Conservation (phyloP, 2,329 filamentous ascomycete species). For the Plenodomus lindquistii region DNA sequence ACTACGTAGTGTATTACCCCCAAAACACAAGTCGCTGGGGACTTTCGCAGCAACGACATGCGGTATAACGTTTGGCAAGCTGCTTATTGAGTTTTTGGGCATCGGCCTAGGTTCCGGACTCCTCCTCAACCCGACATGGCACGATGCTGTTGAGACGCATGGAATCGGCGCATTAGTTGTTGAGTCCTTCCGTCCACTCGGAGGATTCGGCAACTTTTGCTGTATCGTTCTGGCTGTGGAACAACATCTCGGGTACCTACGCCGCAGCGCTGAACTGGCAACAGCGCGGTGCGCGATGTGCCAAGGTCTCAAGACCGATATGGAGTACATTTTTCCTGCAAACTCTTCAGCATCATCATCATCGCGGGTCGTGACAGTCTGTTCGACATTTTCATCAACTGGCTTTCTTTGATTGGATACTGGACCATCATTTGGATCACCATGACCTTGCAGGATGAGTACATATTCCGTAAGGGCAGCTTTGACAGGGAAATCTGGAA, state of each 20-base stretch:
- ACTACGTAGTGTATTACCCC: too few relatives aligned
- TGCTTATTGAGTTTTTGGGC: too few relatives aligned
- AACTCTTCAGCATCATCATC: constrained; percentile 65
- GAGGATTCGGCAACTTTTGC: too few relatives aligned
- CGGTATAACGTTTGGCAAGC: too few relatives aligned
- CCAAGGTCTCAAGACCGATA: constrained; percentile 67
- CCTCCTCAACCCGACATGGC: too few relatives aligned
- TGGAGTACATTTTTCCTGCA: constrained; percentile 60
- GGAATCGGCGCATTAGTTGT: too few relatives aligned
- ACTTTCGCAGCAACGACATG: too few relatives aligned
- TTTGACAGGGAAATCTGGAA: constrained; percentile 32
- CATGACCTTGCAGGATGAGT: constrained; percentile 27
- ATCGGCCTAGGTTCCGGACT: too few relatives aligned
- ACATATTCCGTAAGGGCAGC: constrained; percentile 21
- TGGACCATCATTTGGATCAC: constrained; percentile 31
- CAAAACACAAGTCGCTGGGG: too few relatives aligned
- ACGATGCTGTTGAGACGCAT: too few relatives aligned
- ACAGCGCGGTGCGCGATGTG: constrained; percentile 62
- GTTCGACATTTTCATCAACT: constrained; percentile 67
- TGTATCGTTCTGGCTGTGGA: constrained; percentile 66
- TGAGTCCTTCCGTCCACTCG: too few relatives aligned
- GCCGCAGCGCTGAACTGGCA: constrained; percentile 69
- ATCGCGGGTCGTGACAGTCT: constrained; percentile 65
- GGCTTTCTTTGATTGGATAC: constrained; percentile 43
- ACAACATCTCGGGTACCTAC: constrained; percentile 72